phyloP scores from a whole-genome alignment of 768 basidiomycete genomes.

The Tylopilus subfusipes region DNA sequence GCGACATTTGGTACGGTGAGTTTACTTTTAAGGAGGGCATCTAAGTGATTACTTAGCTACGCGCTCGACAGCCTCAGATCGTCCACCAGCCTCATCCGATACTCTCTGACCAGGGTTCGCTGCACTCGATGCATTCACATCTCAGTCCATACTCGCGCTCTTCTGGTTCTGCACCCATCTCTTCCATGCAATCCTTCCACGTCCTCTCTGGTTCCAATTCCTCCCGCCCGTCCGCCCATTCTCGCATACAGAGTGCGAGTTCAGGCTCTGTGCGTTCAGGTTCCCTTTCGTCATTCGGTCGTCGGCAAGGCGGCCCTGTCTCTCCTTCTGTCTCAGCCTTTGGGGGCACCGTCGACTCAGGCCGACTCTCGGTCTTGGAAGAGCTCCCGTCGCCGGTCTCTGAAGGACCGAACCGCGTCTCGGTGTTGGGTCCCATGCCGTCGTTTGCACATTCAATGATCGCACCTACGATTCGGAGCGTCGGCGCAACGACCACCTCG shows the following conservation, averaged over 20 bases:
- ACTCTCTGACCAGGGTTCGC: slow-evolving; percentile 60
- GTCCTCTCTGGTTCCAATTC: slow-evolving; percentile 51
- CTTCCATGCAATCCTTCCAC: slow-evolving; percentile 38
- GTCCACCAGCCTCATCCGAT: slow-evolving; percentile 40
- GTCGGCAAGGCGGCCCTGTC: slow-evolving; percentile 32
- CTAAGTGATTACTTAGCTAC: slow-evolving; percentile 12
- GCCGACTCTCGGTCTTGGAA: slow-evolving; percentile 22
- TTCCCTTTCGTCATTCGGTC: slow-evolving; percentile 55
- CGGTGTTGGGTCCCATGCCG: slow-evolving; percentile 33
- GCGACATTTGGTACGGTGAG: slow-evolving; percentile 65
- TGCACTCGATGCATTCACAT: slow-evolving; percentile 61
- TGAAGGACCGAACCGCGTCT: slow-evolving; percentile 22
- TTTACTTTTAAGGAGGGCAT: slow-evolving; percentile 11
- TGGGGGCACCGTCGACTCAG: slow-evolving; percentile 29
- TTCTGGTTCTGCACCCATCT: slow-evolving; percentile 53
- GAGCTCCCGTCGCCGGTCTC: slow-evolving; percentile 15
- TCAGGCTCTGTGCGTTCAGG: slow-evolving; percentile 44
- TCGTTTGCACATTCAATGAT: slow-evolving; percentile 28
- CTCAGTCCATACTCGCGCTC: slow-evolving; percentile 45
- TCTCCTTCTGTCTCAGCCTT: slow-evolving; percentile 55
- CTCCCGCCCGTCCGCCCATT: slow-evolving; percentile 49
- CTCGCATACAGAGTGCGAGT: slow-evolving; percentile 33
- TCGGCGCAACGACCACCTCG: slow-evolving; percentile 31
- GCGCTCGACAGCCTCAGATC: slow-evolving; percentile 39
- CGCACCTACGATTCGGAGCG: slow-evolving; percentile 31